These are phyloP conservation scores for Saposhnikovia divaricata DNA, from an alignment of 129 eudicot genomes.

Conservation along the genomic window DNA sequence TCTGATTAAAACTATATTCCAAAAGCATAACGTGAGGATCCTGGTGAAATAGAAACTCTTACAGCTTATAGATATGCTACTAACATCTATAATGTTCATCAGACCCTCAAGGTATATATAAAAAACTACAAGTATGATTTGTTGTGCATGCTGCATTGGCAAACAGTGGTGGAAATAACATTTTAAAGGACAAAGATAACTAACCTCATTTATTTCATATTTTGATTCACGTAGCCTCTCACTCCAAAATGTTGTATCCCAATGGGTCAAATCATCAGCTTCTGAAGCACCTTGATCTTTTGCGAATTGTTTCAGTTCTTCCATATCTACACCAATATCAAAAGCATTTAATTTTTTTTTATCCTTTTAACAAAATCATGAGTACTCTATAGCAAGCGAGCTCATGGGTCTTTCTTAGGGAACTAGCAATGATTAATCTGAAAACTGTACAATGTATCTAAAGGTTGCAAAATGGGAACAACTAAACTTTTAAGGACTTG, in stretches of 20 bases:
- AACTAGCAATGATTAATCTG: neutral
- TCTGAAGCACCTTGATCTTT: constrained; percentile 80
- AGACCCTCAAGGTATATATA: neutral
- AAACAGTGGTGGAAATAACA: neutral
- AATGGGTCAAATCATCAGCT: constrained; percentile 69
- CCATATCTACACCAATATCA: constrained; percentile 53
- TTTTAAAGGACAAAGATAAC: constrained; percentile 7
- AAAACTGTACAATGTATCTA: neutral
- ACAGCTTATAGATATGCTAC: neutral
- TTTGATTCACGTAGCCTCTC: constrained; percentile 96
- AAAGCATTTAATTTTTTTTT: neutral
- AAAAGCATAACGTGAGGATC: neutral
- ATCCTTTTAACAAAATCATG: neutral
- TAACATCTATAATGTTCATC: neutral
- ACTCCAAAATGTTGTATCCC: constrained; percentile 93
- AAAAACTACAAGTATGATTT: neutral
- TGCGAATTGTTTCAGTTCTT: constrained; percentile 62
- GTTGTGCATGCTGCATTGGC: neutral
- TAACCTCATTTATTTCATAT: constrained; percentile 89
- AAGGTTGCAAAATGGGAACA: neutral
- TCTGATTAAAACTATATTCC: neutral
- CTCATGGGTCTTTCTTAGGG: neutral
- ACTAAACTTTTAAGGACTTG: neutral
- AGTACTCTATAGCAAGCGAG: neutral
- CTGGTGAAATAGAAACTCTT: neutral